Evolutionary conservation across 768 basidiomycete genomes (phyloP).

Genomic region (Termitomyces sp.): DNA sequence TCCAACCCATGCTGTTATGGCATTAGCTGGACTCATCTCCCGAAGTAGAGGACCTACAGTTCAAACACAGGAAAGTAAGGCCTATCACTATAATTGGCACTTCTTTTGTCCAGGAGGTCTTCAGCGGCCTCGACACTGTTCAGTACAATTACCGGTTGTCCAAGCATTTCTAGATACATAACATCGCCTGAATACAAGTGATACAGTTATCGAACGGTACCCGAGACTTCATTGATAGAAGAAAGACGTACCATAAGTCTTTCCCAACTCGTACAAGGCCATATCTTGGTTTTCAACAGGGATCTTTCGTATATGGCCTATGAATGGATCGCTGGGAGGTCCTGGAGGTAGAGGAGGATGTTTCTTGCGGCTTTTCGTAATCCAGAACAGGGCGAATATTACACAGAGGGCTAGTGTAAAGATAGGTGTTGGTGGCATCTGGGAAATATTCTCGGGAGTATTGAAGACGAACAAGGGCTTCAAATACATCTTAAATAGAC

Average conservation of each 20-base stretch:
- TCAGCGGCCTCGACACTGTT: too few species aligned
- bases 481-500: too few species aligned
- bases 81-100: conserved; percentile 34
- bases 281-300: too few species aligned
- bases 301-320: conserved; percentile 30
- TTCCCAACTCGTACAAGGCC: too few species aligned
- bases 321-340: conserved; percentile 29
- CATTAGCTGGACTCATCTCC: neutral
- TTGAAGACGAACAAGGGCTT: too few species aligned
- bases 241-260: too few species aligned
- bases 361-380: neutral
- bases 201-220: neutral
- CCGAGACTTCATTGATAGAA: neutral
- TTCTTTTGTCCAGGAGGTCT: conserved; percentile 39
- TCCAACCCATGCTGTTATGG: conserved; percentile 6
- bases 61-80: too few species aligned
- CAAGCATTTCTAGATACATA: conserved; percentile 15
- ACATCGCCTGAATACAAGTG: neutral
- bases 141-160: conserved; percentile 21
- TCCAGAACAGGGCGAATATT: neutral
- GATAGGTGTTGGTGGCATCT: neutral
- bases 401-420: neutral
- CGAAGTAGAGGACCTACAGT: too few species aligned
- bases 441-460: too few species aligned
- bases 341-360: too few species aligned